Evolutionary conservation across 129 eudicot genomes (phyloP), one percentile per base, ranked within the genome.

Genomic region (Chrysanthemum makinoi): DNA sequence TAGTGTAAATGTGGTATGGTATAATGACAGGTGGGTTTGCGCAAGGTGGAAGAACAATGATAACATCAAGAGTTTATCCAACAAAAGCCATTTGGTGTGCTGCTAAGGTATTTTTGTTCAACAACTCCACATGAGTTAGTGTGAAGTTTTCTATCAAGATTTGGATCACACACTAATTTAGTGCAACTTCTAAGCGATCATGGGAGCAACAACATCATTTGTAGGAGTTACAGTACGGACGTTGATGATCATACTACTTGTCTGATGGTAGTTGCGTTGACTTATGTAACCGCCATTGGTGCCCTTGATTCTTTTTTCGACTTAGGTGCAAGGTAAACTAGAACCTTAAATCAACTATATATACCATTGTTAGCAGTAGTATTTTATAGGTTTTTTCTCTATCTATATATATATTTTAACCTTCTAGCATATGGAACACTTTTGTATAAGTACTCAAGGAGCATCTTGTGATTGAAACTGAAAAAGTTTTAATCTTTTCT

Each of bases 1-100:
- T 69, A 52, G 16, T 3, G 46, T 13, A 54, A 33, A 52, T 57
- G 57, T 19, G 24, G 11, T 62, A 3, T 51, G 62, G 19, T 64
- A 49, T 17, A 5, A 39, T 61, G 39, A 14, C 74, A 91, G 97
- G 93, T 91, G 65, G 97, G 28, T 91, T 91, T 67, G 97, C 83
- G 12, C 97, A 91, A 79, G 93, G 90, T 48, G 97, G 97, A 48
- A 79, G 97, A 75, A 86, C 87, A 6, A 86, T 83, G 65, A 86
- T 91, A 51, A 88, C 97, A 2, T 88, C 97, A 10, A 69, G 97
- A 76, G 81, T 86, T 5, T 91, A 91, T 70, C 97, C 97, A 10
- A 83, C 96, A 10, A 80, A 66, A 68, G 96, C 97, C 51, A 80
- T 91, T 24, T 68, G 86, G 53, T 86, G 82, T 16, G 83, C 86